Base-by-base conservation (phyloP, 2,329 filamentous ascomycete genomes). In the Thermoascus crustaceus region DNA sequence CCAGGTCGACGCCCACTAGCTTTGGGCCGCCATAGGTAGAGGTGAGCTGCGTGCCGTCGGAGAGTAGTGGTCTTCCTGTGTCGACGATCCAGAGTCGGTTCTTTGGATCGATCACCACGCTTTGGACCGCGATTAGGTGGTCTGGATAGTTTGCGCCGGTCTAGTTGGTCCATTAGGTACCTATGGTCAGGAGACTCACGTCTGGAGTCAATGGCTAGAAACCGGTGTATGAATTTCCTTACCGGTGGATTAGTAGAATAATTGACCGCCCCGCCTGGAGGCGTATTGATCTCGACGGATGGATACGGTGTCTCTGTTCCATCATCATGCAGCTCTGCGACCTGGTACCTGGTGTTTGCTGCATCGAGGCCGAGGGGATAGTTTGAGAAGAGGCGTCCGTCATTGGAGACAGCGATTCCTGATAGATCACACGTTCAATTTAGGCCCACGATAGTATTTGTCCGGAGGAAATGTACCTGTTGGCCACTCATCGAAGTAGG, bases 11-110 rank as follows among this genome's bases (percentile, higher is more conserved):
- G 5, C 67, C 65, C 7, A 74, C 43, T 7, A 75, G 55, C 42
- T 74, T 75, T 0, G 70, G 67, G 0, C 72, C 71, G 22, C 71
- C 71, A 18, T 61, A 59, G 1, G 59, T 53, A 1, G 70, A 60
- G 0, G 51, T 47, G 7, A 72, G 57, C 7, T 72, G 61, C 0
- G 60, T 64, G 4, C 66, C 66, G 29, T 70, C 59, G 0, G 49
- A 44, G 4, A 58, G 58, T n/a, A 58, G 48, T 1, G 61, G 63
- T 14, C 70, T 60, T 6, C 70, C 71, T 3, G 69, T 73, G 42
- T 75, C 71, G 5, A 74, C 61, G 34, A 74, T 66, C 70, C 69
- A 73, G 13, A 73, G 59, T 5, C 67, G 61, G 47, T 74, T 68
- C 2, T 54, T 48, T 0, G 68, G 44, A 41, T 75, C 70, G 11